A percentile compares a stretch with the other conserved stretches of the same genome.
Evolutionary conservation across 805 yeast genomes (phyloP).

Genomic region (Ogataea ramenticola): DNA sequence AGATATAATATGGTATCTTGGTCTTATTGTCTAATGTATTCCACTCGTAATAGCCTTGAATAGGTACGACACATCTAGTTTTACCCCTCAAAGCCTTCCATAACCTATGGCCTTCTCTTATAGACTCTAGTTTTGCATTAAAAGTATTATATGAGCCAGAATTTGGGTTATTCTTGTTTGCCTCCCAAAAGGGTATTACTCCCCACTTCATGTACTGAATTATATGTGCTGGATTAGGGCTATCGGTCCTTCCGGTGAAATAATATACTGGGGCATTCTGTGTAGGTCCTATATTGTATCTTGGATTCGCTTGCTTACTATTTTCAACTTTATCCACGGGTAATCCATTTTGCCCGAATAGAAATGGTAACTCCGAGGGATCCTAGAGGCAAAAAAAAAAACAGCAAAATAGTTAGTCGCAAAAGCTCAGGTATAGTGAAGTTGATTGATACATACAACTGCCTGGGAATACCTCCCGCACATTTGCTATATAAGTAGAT

Average conservation of each 20-base stretch:
- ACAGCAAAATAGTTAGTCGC: not conserved
- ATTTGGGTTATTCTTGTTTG: slow-evolving; percentile 21
- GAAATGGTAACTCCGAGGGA: slow-evolving; percentile 37
- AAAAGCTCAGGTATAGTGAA: too few species aligned
- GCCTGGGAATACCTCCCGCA: slow-evolving; percentile 30
- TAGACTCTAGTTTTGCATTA: slow-evolving; percentile 67
- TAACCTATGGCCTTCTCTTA: slow-evolving; percentile 37
- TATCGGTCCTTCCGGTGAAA: slow-evolving; percentile 10
- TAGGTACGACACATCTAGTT: slow-evolving; percentile 67
- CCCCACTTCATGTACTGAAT: slow-evolving; percentile 73
- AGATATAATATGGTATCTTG: slow-evolving; percentile 62
- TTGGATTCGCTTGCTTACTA: slow-evolving; percentile 20
- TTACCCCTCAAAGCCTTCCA: slow-evolving; percentile 49
- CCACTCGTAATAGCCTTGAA: slow-evolving; percentile 90
- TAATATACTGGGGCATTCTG: slow-evolving; percentile 35
- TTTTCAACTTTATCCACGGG: slow-evolving; percentile 18
- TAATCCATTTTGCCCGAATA: slow-evolving; percentile 23
- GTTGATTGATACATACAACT: slow-evolving; percentile 7
- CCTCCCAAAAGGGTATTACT: slow-evolving; percentile 62
- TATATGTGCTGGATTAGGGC: slow-evolving; percentile 15
- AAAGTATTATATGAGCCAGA: slow-evolving; percentile 41
- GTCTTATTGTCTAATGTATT: slow-evolving; percentile 18
- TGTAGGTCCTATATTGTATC: slow-evolving; percentile 63
- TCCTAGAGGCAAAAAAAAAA: slow-evolving; percentile 5
- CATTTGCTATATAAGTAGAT: slow-evolving; percentile 18